Percentiles rank a stretch among this genome's conserved stretches.
These are phyloP conservation scores for Davidsoniella neocaledoniae DNA, from an alignment of 2,329 filamentous ascomycete genomes.

Conservation along the genomic window DNA sequence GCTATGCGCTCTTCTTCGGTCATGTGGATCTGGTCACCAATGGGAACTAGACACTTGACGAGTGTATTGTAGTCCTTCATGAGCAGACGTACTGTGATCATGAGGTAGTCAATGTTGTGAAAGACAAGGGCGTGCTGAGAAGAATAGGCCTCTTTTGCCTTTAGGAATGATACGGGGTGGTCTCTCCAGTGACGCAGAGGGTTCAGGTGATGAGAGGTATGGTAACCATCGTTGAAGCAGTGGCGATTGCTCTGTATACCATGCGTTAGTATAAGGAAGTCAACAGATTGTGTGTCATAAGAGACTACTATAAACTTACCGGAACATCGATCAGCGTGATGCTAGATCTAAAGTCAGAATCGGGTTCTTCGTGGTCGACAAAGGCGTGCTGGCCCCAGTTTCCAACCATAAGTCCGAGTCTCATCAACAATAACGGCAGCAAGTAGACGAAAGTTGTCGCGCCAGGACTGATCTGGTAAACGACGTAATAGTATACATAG, in stretches of 20 bases:
- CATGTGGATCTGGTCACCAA: conserved; percentile 54
- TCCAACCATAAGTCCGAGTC: conserved; percentile 60
- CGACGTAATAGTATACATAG: conserved; percentile 34
- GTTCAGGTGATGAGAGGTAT: conserved; percentile 67
- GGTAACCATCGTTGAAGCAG: conserved; percentile 72
- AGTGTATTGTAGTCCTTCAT: conserved; percentile 55
- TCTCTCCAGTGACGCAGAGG: conserved; percentile 67
- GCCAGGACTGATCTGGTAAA: conserved; percentile 33
- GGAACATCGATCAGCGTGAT: conserved; percentile 66
- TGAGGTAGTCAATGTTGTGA: conserved; percentile 65
- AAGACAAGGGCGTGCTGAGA: conserved; percentile 57
- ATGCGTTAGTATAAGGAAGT: conserved; percentile 10
- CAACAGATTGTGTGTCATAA: neutral
- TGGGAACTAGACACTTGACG: conserved; percentile 54
- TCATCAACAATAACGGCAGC: conserved; percentile 47
- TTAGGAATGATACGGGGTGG: conserved; percentile 56
- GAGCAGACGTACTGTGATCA: conserved; percentile 53
- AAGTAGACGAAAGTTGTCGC: conserved; percentile 50
- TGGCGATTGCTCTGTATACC: conserved; percentile 52
- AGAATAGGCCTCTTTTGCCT: conserved; percentile 49
- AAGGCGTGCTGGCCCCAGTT: conserved; percentile 79
- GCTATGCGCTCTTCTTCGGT: conserved; percentile 43
- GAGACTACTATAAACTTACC: conserved; percentile 30
- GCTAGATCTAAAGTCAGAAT: conserved; percentile 63
- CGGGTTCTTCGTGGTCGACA: conserved; percentile 56